These are phyloP conservation scores for Nakazawaea ambrosiae DNA, from an alignment of 805 yeast genomes.

Conservation along the genomic window DNA sequence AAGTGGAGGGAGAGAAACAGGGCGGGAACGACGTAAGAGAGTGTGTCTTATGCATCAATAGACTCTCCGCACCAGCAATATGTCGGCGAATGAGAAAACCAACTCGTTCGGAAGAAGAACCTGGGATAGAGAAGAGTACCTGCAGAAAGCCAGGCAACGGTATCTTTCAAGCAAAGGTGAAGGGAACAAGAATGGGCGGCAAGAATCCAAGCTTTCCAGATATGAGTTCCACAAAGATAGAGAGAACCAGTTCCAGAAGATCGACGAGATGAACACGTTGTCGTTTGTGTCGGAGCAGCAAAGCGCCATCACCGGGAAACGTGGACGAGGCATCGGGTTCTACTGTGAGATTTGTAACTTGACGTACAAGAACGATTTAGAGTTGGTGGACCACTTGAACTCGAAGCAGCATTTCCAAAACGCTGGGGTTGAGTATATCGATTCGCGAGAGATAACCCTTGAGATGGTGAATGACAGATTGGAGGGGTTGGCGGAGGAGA, in stretches of 20 bases:
- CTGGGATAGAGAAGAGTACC: slow-evolving; percentile 69
- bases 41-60: too few species aligned
- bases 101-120: slow-evolving; percentile 51
- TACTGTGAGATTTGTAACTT: slow-evolving; percentile 74
- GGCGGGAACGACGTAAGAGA: too few species aligned
- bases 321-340: slow-evolving; percentile 73
- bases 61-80: too few species aligned
- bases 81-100: too few species aligned
- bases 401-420: slow-evolving; percentile 56
- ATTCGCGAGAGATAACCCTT: slow-evolving; percentile 35
- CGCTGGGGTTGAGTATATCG: slow-evolving; percentile 24
- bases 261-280: slow-evolving; percentile 18
- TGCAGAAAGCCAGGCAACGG: slow-evolving; percentile 33
- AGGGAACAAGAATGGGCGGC: slow-evolving; percentile 14
- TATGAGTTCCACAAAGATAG: slow-evolving; percentile 19
- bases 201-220: slow-evolving; percentile 12
- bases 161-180: too few species aligned
- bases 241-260: slow-evolving; percentile 16
- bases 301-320: slow-evolving; percentile 22
- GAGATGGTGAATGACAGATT: slow-evolving; percentile 40
- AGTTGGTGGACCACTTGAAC: slow-evolving; percentile 78
- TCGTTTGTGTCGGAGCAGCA: slow-evolving; percentile 19
- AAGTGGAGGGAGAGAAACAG: background rate
- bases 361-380: slow-evolving; percentile 76
- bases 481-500: slow-evolving; percentile 25